Conservation (phyloP, 2,329 filamentous ascomycete species). For the Arthroderma sp. region DNA sequence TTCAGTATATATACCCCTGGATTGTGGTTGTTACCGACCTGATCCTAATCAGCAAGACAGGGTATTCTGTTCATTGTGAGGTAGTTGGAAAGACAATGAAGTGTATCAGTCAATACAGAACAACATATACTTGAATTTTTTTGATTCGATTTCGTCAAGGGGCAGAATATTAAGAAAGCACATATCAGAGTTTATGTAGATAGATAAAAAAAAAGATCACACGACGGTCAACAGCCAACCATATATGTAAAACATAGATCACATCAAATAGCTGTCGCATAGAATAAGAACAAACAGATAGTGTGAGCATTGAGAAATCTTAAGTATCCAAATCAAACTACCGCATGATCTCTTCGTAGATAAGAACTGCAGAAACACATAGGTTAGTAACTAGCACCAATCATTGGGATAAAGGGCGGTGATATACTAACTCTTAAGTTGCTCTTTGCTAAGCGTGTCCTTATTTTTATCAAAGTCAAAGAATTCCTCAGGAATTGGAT, state of each 20-base stretch:
- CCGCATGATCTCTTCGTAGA: slow-evolving; percentile 93
- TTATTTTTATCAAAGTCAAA: slow-evolving; percentile 99
- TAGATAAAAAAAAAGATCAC: not conserved
- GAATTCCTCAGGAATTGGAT: slow-evolving; percentile 95
- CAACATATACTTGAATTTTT: too few relatives aligned
- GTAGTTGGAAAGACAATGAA: too few relatives aligned
- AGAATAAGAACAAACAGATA: too few relatives aligned
- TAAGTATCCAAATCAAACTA: slow-evolving; percentile 23
- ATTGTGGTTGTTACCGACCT: too few relatives aligned
- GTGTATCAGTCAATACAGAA: too few relatives aligned
- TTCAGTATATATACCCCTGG: too few relatives aligned
- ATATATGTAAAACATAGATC: too few relatives aligned
- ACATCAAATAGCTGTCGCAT: too few relatives aligned
- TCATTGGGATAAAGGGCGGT: not conserved
- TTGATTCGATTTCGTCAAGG: too few relatives aligned
- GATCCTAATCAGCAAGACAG: too few relatives aligned
- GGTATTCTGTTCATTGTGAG: too few relatives aligned
- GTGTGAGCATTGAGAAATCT: not conserved
- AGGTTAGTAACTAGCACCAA: slow-evolving; percentile 5
- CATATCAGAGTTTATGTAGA: not conserved
- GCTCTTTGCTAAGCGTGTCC: slow-evolving; percentile 95
- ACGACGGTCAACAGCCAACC: too few relatives aligned
- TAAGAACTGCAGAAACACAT: slow-evolving; percentile 45
- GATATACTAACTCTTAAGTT: slow-evolving; percentile 62
- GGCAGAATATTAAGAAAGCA: not conserved